A percentile compares a stretch with the other conserved stretches of the same genome.
Evolutionary conservation across 768 basidiomycete species (phyloP).

Genomic region (Lactarius vividus): DNA sequence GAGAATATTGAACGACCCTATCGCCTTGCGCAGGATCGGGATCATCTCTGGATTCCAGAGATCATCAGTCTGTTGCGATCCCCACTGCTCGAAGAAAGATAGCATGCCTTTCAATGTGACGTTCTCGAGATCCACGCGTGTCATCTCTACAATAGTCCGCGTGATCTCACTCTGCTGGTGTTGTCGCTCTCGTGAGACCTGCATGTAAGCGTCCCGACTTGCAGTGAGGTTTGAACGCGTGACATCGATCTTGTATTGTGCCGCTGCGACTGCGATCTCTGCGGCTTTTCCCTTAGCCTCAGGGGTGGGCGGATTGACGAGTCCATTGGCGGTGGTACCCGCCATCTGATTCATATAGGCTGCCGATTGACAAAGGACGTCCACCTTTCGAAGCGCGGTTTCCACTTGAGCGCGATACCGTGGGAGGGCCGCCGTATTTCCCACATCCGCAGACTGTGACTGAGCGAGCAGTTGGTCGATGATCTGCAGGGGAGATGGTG

Average conservation of each 20-base stretch:
- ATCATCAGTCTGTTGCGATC: not conserved
- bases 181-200: conserved; percentile 1
- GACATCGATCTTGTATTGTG: not conserved
- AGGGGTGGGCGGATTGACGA: not conserved
- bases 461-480: conserved; percentile 1
- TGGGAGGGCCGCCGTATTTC: not conserved
- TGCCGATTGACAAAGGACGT: not conserved
- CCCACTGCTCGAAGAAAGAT: not conserved
- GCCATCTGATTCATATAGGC: conserved; percentile 9
- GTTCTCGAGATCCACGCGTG: conserved; percentile 4
- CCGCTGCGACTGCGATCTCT: conserved; percentile 4
- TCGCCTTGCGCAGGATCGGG: conserved; percentile 3
- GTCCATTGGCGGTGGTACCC: conserved; percentile 2
- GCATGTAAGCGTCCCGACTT: conserved; percentile 6
- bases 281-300: conserved; percentile 5
- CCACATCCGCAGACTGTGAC: not conserved
- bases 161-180: conserved; percentile 10
- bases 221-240: not conserved
- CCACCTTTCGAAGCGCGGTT: not conserved
- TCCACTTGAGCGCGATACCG: not conserved
- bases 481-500: not conserved
- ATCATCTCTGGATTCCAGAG: not conserved
- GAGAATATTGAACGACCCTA: conserved; percentile 8
- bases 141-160: conserved; percentile 1
- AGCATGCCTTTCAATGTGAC: not conserved